Base-by-base conservation (phyloP, 768 basidiomycete genomes). In the Termitomyces sp. region DNA sequence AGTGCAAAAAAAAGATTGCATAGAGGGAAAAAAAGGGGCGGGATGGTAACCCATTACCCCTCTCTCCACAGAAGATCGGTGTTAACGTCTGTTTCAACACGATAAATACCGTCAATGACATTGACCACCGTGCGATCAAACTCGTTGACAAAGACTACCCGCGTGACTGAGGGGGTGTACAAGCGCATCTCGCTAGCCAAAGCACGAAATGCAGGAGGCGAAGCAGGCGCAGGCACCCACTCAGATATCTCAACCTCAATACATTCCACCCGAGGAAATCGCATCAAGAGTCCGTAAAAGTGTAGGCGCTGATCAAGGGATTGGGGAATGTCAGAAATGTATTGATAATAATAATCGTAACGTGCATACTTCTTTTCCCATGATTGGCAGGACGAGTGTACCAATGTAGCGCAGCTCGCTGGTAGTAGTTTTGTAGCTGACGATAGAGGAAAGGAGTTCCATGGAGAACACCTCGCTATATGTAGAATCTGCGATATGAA, bases 241-340 rank as follows among this genome's bases (percentile, higher is more conserved):
- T 82, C 80, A 20, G 82, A 82, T 30, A 88, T 75, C 44, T 88
- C 87, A 6, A 88, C 72, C 63, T 88, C 87, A 50, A 85, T 66
- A 62, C 81, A 84, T 60, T 77, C 74, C 13, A 88, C 74, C 13
- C 68, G 72, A 1, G 73, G 74, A 28, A 88, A 73, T 30, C 73
- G 79, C 75, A 82, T 82, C 58, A 88, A 74, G 32, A 81, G 71
- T 4, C 80, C 83, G 61, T 88, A 88, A 67, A 88, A 83, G 35
- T 73, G 71, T 41, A 89, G 77, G 30, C 87, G 80, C 87, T 88
- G 40, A 33, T 8, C 6, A 32, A 32, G 32, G 32, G 32, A 32
- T 32, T 32, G 58, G 52, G 56, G 52, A 40, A n/a, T 40, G 46
- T 64, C 60, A 64, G 43, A 23, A 50, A 32, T 33, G 28, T 26